Evolutionary conservation across 1,284 basidiomycete genomes (phyloP), one percentile per base, ranked within the genome.

Genomic region (Cutaneotrichosporon arboriforme): DNA sequence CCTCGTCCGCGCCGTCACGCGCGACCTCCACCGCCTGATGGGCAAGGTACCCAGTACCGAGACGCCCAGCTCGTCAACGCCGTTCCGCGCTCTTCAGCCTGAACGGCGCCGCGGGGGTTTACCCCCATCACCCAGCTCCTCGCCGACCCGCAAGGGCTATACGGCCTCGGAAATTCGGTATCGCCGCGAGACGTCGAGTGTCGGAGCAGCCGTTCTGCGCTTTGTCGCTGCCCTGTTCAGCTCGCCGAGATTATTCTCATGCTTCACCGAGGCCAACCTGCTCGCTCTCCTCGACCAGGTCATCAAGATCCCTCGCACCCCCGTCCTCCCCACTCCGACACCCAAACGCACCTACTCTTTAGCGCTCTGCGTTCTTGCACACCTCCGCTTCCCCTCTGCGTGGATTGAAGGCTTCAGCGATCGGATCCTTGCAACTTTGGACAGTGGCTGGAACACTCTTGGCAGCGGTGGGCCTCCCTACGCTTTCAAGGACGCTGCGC

Each of bases 271-370:
- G 18, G 68, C 67, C 41, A 73, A 76, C 49, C 49, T 75, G 8
- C 59, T 62, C 22, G 33, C 62, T 0, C 51, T 77, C 4, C 63
- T 77, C 18, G 64, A 69, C 12, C 61, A 63, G 15, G 63, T 74
- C 20, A 57, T 76, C 48, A 45, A 64, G 13, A 73, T 77, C 23
- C 69, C 72, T 14, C 61, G 65, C 17, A 70, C 72, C 1, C 68
- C 70, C 1, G 63, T 59, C 23, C 56, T 71, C 10, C 71, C 68
- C 5, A 74, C 69, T 1, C 71, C 73, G 2, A 72, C 66, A 37
- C 68, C 73, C 2, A 76, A 75, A 56, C 64, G 70, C n/a, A 72
- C 74, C 2, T 74, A 74, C 52, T 64, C 62, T n/a, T 61, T 69
- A 13, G 63, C 73, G 8, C 65, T 76, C 52, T 49, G 67, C 33